Evolutionary conservation across 2,329 filamentous ascomycete genomes (phyloP).

Genomic region (Colletotrichum sp.): DNA sequence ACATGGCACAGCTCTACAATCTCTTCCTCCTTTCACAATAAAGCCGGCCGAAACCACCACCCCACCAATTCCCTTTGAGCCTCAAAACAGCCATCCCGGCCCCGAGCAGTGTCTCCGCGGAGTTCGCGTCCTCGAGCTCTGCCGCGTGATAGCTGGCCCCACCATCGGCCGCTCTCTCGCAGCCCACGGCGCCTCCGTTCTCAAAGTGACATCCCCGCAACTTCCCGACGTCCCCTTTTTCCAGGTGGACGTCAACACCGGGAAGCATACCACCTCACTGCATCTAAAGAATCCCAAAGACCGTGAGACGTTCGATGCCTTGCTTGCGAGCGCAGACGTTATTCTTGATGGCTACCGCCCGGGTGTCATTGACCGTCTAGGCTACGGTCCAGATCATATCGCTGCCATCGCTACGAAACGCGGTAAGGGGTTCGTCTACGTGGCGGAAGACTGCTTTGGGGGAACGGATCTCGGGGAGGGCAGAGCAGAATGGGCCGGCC

Average conservation of each 20-base stretch:
- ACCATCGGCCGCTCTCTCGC: conserved; percentile 69
- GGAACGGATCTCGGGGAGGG: conserved; percentile 46
- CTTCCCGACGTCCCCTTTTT: conserved; percentile 69
- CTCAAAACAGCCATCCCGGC: background rate
- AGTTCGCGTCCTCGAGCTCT: conserved; percentile 70
- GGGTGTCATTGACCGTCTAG: conserved; percentile 60
- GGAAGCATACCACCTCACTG: conserved; percentile 65
- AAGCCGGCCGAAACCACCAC: conserved; percentile 47
- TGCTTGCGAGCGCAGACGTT: conserved; percentile 63
- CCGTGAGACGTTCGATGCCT: conserved; percentile 53
- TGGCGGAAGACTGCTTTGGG: conserved; percentile 69
- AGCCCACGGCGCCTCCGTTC: conserved; percentile 71
- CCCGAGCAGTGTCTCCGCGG: conserved; percentile 51
- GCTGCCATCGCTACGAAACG: conserved; percentile 50
- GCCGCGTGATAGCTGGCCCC: conserved; percentile 71
- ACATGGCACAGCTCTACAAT: conserved; percentile 44
- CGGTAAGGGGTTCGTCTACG: conserved; percentile 63
- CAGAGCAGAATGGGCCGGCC: conserved; percentile 54
- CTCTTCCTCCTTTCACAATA: conserved; percentile 44
- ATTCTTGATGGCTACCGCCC: conserved; percentile 69
- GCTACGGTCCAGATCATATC: conserved; percentile 59
- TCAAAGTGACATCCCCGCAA: conserved; percentile 66
- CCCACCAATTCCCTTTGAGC: conserved; percentile 41
- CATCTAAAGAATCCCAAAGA: conserved; percentile 57
- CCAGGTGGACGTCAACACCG: conserved; percentile 68